phyloP scores from a whole-genome alignment of 2,329 filamentous ascomycete species.

The Sphaerulina vaccinii region DNA sequence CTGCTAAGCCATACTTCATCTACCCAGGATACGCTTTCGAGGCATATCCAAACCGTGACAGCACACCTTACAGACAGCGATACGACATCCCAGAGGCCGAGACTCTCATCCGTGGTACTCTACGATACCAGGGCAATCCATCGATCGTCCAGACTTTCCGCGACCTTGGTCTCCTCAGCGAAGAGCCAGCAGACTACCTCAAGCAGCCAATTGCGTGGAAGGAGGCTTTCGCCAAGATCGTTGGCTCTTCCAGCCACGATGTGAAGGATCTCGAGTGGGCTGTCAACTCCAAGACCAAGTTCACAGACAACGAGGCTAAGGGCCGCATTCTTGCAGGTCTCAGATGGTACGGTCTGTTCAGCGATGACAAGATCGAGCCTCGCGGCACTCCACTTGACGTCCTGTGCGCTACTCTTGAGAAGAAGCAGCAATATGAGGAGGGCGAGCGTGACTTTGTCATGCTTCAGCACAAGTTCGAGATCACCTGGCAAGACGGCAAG shows the following conservation, averaged over 20 bases:
- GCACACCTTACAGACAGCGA: conserved; percentile 79
- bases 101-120: conserved; percentile 79
- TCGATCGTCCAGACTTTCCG: conserved; percentile 85
- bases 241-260: conserved; percentile 65
- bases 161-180: conserved; percentile 83
- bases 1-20: conserved; percentile 86
- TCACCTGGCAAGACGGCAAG: conserved; percentile 76
- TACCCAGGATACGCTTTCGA: conserved; percentile 88
- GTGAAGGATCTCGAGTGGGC: conserved; percentile 66
- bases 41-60: conserved; percentile 91
- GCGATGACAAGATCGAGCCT: conserved; percentile 66
- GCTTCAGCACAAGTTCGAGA: conserved; percentile 79
- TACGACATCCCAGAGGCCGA: conserved; percentile 91
- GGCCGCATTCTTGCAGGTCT: conserved; percentile 69
- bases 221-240: conserved; percentile 75
- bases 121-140: conserved; percentile 83
- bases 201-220: conserved; percentile 70
- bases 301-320: conserved; percentile 67
- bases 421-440: conserved; percentile 85
- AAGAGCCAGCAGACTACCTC: conserved; percentile 64
- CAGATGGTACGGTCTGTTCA: conserved; percentile 69
- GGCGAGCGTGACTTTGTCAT: conserved; percentile 81
- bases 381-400: conserved; percentile 81
- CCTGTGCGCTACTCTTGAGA: conserved; percentile 82
- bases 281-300: conserved; percentile 72